These are phyloP conservation scores for Eustoma russellianum DNA, from an alignment of 257 asterid species.

Conservation along the genomic window DNA sequence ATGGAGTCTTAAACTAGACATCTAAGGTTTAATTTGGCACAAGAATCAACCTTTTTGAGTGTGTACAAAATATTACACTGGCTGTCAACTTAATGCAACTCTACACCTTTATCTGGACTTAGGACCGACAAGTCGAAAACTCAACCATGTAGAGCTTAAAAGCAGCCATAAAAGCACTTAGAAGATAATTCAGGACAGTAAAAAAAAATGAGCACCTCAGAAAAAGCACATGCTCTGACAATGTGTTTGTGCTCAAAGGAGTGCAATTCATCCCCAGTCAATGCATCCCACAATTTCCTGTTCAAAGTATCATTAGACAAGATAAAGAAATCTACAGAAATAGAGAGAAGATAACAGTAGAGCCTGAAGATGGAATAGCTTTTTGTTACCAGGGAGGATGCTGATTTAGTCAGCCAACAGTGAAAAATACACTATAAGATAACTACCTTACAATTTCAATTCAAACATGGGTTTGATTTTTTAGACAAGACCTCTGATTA, in stretches of 20 bases:
- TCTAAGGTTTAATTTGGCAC: no score
- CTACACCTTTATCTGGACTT: no score
- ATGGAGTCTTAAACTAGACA: no score
- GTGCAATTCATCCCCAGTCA: conserved; percentile 84
- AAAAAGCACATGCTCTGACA: conserved; percentile 90
- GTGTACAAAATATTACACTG: no score
- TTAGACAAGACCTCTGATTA: no score
- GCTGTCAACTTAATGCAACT: no score
- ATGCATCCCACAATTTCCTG: conserved; percentile 98
- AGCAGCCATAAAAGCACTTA: background rate
- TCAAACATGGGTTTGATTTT: no score
- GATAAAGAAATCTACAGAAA: background rate
- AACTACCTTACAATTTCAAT: no score
- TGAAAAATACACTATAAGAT: no score
- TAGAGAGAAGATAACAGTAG: background rate
- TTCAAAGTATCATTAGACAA: conserved; percentile 17
- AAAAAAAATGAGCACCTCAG: conserved; percentile 53
- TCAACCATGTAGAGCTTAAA: no score
- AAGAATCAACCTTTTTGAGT: no score
- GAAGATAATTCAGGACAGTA: background rate
- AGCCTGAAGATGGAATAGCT: background rate
- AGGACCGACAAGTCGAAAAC: no score
- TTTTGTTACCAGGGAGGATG: background rate
- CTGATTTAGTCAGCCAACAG: background rate
- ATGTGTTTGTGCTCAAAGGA: conserved; percentile 98